Conservation (phyloP, 2,329 filamentous ascomycete genomes). For the Trichothecium roseum region DNA sequence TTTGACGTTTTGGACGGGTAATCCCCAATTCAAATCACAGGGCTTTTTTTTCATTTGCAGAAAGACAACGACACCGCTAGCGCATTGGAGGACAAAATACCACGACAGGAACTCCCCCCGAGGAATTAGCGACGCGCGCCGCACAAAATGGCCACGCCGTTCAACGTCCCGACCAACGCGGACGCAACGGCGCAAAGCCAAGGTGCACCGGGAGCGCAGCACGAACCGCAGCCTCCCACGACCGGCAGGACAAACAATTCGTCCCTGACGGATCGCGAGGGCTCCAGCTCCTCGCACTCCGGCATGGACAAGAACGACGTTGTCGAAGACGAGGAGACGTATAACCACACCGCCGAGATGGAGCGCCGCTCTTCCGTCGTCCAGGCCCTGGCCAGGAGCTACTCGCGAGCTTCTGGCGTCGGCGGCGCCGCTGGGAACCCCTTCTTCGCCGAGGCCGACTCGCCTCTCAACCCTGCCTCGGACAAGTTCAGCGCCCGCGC, state of each 20-base stretch:
- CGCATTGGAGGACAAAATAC: too few species aligned
- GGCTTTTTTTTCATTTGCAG: too few species aligned
- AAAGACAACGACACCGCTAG: too few species aligned
- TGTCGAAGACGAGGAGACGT: constrained; percentile 19
- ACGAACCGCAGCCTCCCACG: background rate
- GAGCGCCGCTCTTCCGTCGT: constrained; percentile 41
- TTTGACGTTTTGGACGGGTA: too few species aligned
- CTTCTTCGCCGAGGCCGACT: constrained; percentile 36
- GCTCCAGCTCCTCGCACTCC: too few species aligned
- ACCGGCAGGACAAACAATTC: constrained; percentile 7
- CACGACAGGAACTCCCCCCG: too few species aligned
- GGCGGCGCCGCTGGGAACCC: constrained; percentile 30
- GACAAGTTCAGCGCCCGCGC: constrained; percentile 41
- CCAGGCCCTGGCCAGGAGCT: constrained; percentile 44
- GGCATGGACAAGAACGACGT: constrained; percentile 8
- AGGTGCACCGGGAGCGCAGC: background rate
- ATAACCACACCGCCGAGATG: constrained; percentile 30
- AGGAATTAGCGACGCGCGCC: too few species aligned
- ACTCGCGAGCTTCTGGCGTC: constrained; percentile 36
- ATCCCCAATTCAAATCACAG: too few species aligned
- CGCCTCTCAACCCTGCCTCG: constrained; percentile 42
- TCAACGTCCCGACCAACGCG: background rate
- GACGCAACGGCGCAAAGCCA: background rate
- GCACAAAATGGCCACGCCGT: constrained; percentile 4
- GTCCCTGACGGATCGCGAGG: constrained; percentile 2